Conservation (phyloP, 768 basidiomycete species). For the Lactarius deliciosus region DNA sequence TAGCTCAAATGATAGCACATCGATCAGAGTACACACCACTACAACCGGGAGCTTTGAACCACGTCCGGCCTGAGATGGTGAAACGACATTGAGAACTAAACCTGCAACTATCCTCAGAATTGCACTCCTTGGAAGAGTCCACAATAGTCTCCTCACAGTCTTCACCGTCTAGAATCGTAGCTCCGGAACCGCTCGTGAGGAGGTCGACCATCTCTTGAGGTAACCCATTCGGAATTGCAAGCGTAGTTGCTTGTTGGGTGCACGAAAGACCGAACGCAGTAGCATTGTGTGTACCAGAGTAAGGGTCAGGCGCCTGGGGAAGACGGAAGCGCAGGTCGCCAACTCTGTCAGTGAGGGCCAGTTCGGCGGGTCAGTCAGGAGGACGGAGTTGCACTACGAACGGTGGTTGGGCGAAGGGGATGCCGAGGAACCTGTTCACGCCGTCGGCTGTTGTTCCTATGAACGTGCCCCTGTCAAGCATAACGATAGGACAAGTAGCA, state of each 20-base stretch:
- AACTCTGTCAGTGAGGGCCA: slow-evolving; percentile 28
- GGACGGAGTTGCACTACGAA: slow-evolving; percentile 28
- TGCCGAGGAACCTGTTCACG: slow-evolving; percentile 39
- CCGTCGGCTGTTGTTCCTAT: slow-evolving; percentile 33
- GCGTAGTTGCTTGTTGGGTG: slow-evolving; percentile 29
- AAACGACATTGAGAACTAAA: slow-evolving; percentile 30
- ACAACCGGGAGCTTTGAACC: slow-evolving; percentile 29
- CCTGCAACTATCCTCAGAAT: slow-evolving; percentile 12
- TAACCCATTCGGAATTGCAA: not conserved
- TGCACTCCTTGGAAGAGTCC: not conserved
- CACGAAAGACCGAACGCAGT: slow-evolving; percentile 31
- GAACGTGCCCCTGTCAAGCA: slow-evolving; percentile 36
- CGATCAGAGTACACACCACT: slow-evolving; percentile 26
- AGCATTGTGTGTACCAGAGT: slow-evolving; percentile 26
- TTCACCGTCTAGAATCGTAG: slow-evolving; percentile 16
- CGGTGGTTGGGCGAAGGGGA: slow-evolving; percentile 44
- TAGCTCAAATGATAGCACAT: not conserved
- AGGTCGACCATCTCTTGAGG: slow-evolving; percentile 6
- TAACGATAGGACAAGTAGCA: slow-evolving; percentile 27
- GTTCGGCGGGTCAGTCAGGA: not conserved
- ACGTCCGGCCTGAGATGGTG: slow-evolving; percentile 15
- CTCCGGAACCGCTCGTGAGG: not conserved
- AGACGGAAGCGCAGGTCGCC: slow-evolving; percentile 40
- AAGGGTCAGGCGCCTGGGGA: slow-evolving; percentile 31
- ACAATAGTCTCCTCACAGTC: slow-evolving; percentile 27